These are phyloP conservation scores for Cryptococcus wingfieldii DNA, from an alignment of 1,284 basidiomycete genomes.

Conservation along the genomic window DNA sequence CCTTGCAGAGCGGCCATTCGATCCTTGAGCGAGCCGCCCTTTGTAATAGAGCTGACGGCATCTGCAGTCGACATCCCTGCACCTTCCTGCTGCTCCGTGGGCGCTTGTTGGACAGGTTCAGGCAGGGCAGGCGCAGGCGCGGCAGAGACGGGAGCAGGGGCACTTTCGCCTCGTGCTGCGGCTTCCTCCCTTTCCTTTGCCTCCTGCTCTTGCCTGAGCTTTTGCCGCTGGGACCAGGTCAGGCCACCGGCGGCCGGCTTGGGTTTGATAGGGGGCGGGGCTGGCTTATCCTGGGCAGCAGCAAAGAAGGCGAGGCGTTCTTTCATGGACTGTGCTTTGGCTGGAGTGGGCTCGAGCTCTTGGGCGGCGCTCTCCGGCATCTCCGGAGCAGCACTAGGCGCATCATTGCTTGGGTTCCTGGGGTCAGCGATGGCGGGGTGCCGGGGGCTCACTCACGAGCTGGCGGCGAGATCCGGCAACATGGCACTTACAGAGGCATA, in stretches of 20 bases:
- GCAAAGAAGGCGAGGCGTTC: slow-evolving; percentile 50
- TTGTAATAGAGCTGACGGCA: slow-evolving; percentile 70
- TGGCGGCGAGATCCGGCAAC: slow-evolving; percentile 46
- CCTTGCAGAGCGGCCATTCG: slow-evolving; percentile 87
- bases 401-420: too few species aligned
- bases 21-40: slow-evolving; percentile 70
- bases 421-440: background rate
- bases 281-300: slow-evolving; percentile 33
- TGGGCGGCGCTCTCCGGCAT: background rate
- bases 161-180: slow-evolving; percentile 1
- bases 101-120: background rate
- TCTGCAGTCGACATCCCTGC: slow-evolving; percentile 70
- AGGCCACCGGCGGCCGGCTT: slow-evolving; percentile 59
- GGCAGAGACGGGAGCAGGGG: slow-evolving; percentile 7
- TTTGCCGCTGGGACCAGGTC: slow-evolving; percentile 49
- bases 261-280: slow-evolving; percentile 59
- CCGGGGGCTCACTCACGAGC: slow-evolving; percentile 38
- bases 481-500: slow-evolving; percentile 8
- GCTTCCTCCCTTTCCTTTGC: slow-evolving; percentile 40
- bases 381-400: background rate
- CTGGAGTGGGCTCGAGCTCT: too few species aligned
- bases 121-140: slow-evolving; percentile 14
- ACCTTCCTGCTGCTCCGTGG: slow-evolving; percentile 22
- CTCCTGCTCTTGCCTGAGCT: slow-evolving; percentile 46
- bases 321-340: slow-evolving; percentile 38